These are phyloP conservation scores for Zygoascus meyerae DNA, from an alignment of 1,139 yeast genomes.

Conservation along the genomic window DNA sequence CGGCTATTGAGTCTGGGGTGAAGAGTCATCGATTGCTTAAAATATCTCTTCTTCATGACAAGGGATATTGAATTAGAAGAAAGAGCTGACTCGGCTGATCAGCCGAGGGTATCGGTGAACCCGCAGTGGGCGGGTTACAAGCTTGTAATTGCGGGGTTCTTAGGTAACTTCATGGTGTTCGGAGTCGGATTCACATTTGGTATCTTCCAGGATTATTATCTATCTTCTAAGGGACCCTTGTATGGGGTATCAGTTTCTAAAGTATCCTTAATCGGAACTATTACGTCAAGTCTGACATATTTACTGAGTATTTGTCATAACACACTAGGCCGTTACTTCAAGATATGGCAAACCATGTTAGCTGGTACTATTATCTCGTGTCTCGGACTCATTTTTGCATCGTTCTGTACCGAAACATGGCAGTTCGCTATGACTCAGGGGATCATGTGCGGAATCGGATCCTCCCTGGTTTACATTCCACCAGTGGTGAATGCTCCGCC, in stretches of 20 bases:
- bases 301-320: slow-evolving; percentile 13
- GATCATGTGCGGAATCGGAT: slow-evolving; percentile 37
- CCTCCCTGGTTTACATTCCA: slow-evolving; percentile 37
- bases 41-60: too few species aligned
- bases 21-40: too few species aligned
- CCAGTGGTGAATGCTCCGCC: slow-evolving; percentile 42
- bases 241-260: slow-evolving; percentile 14
- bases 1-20: too few species aligned
- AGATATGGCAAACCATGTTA: slow-evolving; percentile 14
- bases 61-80: too few species aligned
- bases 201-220: slow-evolving; percentile 23
- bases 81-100: too few species aligned
- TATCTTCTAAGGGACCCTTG: slow-evolving; percentile 19
- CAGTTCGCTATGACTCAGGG: slow-evolving; percentile 39
- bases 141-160: slow-evolving; percentile 18
- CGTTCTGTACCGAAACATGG: slow-evolving; percentile 18
- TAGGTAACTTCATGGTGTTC: slow-evolving; percentile 20
- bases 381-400: slow-evolving; percentile 19
- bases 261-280: slow-evolving; percentile 22
- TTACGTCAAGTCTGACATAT: slow-evolving; percentile 21
- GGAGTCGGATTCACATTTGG: slow-evolving; percentile 24
- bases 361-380: slow-evolving; percentile 16
- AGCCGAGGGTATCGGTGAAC: too few species aligned
- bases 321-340: slow-evolving; percentile 6
- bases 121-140: background rate